phyloP scores from a whole-genome alignment of 805 yeast species.

The Candida sonorensis region DNA sequence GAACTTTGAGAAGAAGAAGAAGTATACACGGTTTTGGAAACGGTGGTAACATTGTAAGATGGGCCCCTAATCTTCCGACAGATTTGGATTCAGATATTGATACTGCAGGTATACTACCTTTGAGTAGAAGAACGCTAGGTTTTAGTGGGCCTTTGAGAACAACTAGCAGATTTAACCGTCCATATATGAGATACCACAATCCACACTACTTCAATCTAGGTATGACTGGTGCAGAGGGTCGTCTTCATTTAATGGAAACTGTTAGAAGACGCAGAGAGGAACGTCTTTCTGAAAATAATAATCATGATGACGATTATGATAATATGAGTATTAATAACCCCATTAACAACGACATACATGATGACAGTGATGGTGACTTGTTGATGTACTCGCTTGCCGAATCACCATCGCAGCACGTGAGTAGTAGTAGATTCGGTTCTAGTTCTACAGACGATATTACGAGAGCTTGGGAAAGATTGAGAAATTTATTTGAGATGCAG shows the following conservation, averaged over 20 bases:
- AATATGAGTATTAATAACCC: no score
- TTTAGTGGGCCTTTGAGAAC: background rate
- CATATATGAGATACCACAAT: constrained; percentile 9
- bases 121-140: background rate
- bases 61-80: constrained; percentile 4
- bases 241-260: constrained; percentile 1
- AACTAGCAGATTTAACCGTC: constrained; percentile 8
- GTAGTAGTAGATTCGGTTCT: no score
- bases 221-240: constrained; percentile 3
- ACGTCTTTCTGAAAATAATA: no score
- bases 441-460: no score
- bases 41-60: constrained; percentile 1
- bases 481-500: no score
- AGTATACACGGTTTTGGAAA: constrained; percentile 3
- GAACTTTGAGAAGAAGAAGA: constrained; percentile 5
- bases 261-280: background rate
- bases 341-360: no score
- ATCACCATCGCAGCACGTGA: no score
- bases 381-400: no score
- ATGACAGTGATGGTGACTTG: no score
- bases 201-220: constrained; percentile 9
- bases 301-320: no score
- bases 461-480: no score
- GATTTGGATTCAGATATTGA: constrained; percentile 1
- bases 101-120: background rate